Conservation (phyloP, 768 basidiomycete genomes). For the Hysterangium stoloniferum region DNA sequence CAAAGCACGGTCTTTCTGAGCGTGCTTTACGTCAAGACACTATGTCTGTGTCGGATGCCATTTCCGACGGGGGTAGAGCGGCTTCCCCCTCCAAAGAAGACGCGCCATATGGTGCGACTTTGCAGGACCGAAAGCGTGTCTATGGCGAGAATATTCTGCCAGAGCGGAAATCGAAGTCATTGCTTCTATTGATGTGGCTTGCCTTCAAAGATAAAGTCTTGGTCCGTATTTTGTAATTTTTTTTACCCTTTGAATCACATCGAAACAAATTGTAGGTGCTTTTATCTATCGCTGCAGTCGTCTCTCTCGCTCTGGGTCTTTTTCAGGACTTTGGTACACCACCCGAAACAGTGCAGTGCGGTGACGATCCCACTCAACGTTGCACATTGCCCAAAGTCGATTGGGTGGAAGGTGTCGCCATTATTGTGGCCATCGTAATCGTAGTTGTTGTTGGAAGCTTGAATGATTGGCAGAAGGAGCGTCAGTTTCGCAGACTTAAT, state of each 20-base stretch:
- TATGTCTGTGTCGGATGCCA: neutral
- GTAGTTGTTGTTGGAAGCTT: constrained; percentile 81
- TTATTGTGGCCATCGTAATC: constrained; percentile 39
- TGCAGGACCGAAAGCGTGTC: constrained; percentile 55
- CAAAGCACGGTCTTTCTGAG: constrained; percentile 26
- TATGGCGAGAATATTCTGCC: constrained; percentile 78
- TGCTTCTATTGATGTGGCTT: constrained; percentile 75
- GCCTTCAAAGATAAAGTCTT: constrained; percentile 88
- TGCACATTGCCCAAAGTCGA: constrained; percentile 69
- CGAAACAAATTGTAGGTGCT: constrained; percentile 48
- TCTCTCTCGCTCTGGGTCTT: constrained; percentile 89
- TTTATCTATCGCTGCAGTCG: constrained; percentile 83
- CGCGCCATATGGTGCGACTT: constrained; percentile 31
- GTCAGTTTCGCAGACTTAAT: constrained; percentile 87
- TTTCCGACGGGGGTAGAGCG: neutral
- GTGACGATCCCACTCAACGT: constrained; percentile 18
- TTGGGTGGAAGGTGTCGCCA: constrained; percentile 83
- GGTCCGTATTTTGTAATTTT: constrained; percentile 39
- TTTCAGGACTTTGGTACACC: constrained; percentile 87
- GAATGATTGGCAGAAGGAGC: constrained; percentile 98
- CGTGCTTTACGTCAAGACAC: constrained; percentile 12
- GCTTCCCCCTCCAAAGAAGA: neutral
- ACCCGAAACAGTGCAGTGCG: constrained; percentile 34
- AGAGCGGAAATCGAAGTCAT: constrained; percentile 53
- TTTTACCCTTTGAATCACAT: neutral